These are phyloP conservation scores for sorghum (Sorghum bicolor) DNA, from an alignment of 176 grass and related monocot genomes.

Conservation along the genomic window DNA sequence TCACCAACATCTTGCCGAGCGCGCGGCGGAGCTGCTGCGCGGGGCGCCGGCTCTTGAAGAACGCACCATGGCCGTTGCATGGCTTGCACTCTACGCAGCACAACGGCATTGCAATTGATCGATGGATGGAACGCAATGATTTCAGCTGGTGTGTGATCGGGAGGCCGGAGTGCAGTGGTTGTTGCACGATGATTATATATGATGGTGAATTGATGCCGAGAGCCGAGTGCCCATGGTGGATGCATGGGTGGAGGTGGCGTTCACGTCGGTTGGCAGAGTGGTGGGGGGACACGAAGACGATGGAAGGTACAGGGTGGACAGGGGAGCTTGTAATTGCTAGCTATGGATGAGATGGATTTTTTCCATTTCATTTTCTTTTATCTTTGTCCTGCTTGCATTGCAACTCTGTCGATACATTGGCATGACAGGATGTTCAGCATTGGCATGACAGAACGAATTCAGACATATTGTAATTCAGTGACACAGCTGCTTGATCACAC, in stretches of 20 bases:
- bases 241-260: slow-evolving; percentile 6
- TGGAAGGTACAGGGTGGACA: not conserved
- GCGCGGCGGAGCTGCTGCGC: slow-evolving; percentile 35
- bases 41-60: slow-evolving; percentile 45
- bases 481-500: too few relatives aligned
- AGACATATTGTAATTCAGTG: not conserved
- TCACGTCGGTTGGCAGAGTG: slow-evolving; percentile 20
- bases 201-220: not conserved
- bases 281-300: slow-evolving; percentile 28
- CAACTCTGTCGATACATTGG: not conserved
- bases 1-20: slow-evolving; percentile 29
- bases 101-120: not conserved
- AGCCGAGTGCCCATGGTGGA: not conserved
- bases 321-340: not conserved
- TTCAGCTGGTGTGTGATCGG: not conserved
- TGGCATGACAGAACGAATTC: not conserved
- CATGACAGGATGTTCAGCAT: too few relatives aligned
- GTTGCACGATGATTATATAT: not conserved
- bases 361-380: not conserved
- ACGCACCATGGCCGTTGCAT: slow-evolving; percentile 11
- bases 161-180: not conserved
- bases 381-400: not conserved
- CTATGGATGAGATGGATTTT: not conserved
- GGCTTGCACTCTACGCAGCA: slow-evolving; percentile 41
- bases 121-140: not conserved